Evolutionary conservation across 768 basidiomycete genomes (phyloP).

Genomic region (Leccinum longicurvipes): DNA sequence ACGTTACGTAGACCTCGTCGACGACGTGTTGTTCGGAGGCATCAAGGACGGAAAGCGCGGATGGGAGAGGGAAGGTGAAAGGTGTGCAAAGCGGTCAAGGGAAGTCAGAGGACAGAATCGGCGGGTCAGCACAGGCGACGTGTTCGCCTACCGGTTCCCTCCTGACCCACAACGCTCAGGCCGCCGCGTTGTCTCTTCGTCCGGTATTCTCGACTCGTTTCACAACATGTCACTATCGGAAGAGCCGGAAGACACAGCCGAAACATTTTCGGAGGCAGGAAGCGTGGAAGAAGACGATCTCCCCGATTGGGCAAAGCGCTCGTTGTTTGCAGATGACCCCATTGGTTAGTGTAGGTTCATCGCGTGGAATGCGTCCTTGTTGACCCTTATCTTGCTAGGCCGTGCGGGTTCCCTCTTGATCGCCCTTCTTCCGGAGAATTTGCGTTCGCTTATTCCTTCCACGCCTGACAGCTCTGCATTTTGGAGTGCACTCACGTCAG

Average conservation of each 20-base stretch:
- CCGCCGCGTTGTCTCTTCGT: conserved; percentile 53
- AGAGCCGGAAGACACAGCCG: conserved; percentile 57
- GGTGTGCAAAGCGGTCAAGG: conserved; percentile 42
- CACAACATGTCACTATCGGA: conserved; percentile 44
- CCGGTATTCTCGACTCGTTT: conserved; percentile 56
- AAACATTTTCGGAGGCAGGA: conserved; percentile 37
- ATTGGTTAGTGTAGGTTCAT: conserved; percentile 49
- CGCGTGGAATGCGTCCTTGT: not conserved
- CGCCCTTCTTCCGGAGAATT: conserved; percentile 53
- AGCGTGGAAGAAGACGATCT: conserved; percentile 68
- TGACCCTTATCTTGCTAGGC: conserved; percentile 37
- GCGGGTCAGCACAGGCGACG: conserved; percentile 29
- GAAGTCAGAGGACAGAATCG: conserved; percentile 37
- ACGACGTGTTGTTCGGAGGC: conserved; percentile 72
- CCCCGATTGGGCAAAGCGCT: conserved; percentile 73
- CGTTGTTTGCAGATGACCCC: conserved; percentile 50
- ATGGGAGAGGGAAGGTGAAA: conserved; percentile 47
- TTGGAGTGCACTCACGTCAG: conserved; percentile 61
- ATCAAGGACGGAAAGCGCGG: conserved; percentile 45
- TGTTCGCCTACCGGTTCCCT: conserved; percentile 24
- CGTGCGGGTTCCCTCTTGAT: conserved; percentile 62
- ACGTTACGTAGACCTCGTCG: conserved; percentile 73
- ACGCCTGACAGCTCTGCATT: conserved; percentile 37
- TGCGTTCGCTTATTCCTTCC: conserved; percentile 42
- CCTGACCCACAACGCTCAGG: conserved; percentile 22